Percentiles rank a stretch among this genome's conserved stretches.
These are phyloP conservation scores for Cutaneotrichosporon sp. DNA, from an alignment of 1,284 basidiomycete species.

Conservation along the genomic window DNA sequence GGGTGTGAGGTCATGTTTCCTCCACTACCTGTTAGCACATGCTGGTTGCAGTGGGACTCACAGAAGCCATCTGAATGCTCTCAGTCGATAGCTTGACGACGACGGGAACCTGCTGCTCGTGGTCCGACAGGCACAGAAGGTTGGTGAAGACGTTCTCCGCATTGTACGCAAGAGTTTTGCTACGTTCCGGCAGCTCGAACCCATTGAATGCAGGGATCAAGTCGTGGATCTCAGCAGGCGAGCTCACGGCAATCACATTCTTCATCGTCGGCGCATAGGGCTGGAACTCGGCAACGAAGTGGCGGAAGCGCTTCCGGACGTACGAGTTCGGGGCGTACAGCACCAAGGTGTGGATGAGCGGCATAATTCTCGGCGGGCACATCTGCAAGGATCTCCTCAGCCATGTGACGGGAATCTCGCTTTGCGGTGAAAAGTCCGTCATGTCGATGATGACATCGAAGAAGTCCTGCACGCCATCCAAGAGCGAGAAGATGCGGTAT, in stretches of 20 bases:
- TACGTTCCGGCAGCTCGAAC: constrained; percentile 50
- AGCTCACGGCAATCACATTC: constrained; percentile 54
- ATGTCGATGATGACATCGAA: constrained; percentile 79
- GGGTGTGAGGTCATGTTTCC: constrained; percentile 36
- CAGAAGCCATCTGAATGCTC: constrained; percentile 40
- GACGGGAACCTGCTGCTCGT: constrained; percentile 44
- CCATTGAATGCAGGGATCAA: constrained; percentile 55
- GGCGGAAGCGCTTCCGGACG: constrained; percentile 66
- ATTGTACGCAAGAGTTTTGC: constrained; percentile 39
- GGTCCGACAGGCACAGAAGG: constrained; percentile 35
- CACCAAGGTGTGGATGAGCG: constrained; percentile 53
- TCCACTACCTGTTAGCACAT: constrained; percentile 20
- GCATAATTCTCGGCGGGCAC: constrained; percentile 54
- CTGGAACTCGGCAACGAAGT: constrained; percentile 55
- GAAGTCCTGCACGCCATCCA: constrained; percentile 41
- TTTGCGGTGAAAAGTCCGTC: constrained; percentile 69
- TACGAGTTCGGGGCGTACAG: constrained; percentile 74
- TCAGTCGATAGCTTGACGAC: constrained; percentile 42
- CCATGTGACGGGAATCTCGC: constrained; percentile 76
- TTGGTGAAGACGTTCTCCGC: constrained; percentile 45
- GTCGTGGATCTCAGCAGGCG: constrained; percentile 61
- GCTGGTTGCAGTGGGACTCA: background rate
- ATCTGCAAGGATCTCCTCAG: constrained; percentile 72
- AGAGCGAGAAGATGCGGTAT: constrained; percentile 72
- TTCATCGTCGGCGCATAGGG: constrained; percentile 62